phyloP scores from a whole-genome alignment of 768 basidiomycete species.

The Ramaria rubella region DNA sequence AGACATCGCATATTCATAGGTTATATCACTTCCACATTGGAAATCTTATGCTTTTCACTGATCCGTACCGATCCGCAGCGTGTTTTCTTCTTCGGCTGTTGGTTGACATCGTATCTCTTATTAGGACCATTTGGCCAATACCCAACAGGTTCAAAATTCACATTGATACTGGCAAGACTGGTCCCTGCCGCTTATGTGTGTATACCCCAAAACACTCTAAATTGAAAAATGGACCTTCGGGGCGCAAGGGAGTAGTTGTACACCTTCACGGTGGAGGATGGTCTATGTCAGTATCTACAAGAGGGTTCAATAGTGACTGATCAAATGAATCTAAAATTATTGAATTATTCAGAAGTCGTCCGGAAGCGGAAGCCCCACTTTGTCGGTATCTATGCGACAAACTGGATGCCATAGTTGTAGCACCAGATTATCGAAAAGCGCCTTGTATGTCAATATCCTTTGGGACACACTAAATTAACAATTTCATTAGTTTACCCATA shows the following conservation, averaged over 20 bases:
- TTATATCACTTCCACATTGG: neutral
- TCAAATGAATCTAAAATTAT: neutral
- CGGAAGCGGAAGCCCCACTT: slow-evolving; percentile 13
- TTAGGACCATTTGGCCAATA: neutral
- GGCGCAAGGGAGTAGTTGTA: slow-evolving; percentile 6
- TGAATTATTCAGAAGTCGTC: slow-evolving; percentile 9
- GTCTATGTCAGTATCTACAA: slow-evolving; percentile 17
- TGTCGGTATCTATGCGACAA: slow-evolving; percentile 12
- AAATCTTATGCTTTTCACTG: neutral
- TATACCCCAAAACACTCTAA: slow-evolving; percentile 4
- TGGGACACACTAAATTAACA: neutral
- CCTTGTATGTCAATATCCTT: slow-evolving; percentile 1
- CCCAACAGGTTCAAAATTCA: slow-evolving; percentile 4
- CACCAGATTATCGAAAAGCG: slow-evolving; percentile 16
- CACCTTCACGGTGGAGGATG: slow-evolving; percentile 16
- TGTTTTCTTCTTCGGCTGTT: slow-evolving; percentile 1
- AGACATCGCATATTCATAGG: neutral
- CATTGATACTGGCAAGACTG: slow-evolving; percentile 8
- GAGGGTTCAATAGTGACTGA: neutral
- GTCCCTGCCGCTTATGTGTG: slow-evolving; percentile 10
- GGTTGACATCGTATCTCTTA: neutral
- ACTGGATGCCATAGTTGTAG: slow-evolving; percentile 9
- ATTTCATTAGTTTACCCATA: slow-evolving; percentile 10
- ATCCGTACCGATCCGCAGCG: neutral
- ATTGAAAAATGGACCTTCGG: neutral